A percentile compares a stretch with the other conserved stretches of the same genome.
Evolutionary conservation across 768 basidiomycete species (phyloP).

Genomic region (Xerocomellus intermedius): DNA sequence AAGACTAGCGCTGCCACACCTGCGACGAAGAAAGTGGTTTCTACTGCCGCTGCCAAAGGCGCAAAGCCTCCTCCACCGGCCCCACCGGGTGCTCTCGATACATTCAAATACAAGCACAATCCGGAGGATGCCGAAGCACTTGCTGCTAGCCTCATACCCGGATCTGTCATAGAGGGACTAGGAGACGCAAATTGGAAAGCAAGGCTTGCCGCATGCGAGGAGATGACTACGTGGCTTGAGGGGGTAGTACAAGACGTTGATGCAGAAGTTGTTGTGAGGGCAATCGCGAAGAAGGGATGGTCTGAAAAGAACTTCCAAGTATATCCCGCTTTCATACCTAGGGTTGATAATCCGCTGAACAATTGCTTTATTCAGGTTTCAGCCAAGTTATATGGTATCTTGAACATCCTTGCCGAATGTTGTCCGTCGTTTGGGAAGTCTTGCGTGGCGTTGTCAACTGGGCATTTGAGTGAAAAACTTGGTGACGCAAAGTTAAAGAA

Average conservation of each 20-base stretch:
- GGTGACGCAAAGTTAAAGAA: slow-evolving; percentile 98
- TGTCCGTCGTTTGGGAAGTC: slow-evolving; percentile 85
- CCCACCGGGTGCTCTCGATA: slow-evolving; percentile 61
- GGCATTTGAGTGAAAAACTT: slow-evolving; percentile 88
- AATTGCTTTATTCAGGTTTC: slow-evolving; percentile 62
- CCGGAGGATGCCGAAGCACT: slow-evolving; percentile 89
- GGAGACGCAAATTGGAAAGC: slow-evolving; percentile 94
- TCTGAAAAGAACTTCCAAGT: slow-evolving; percentile 99
- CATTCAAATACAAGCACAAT: slow-evolving; percentile 87
- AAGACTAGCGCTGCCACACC: slow-evolving; percentile 28
- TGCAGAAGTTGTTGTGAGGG: slow-evolving; percentile 84
- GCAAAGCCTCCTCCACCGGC: slow-evolving; percentile 50
- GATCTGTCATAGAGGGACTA: slow-evolving; percentile 65
- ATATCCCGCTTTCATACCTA: slow-evolving; percentile 7
- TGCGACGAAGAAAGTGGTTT: slow-evolving; percentile 44
- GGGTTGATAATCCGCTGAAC: slow-evolving; percentile 9
- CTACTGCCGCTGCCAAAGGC: slow-evolving; percentile 39
- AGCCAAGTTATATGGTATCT: slow-evolving; percentile 79
- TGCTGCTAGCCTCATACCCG: slow-evolving; percentile 70
- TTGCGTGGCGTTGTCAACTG: slow-evolving; percentile 76
- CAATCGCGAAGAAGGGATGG: slow-evolving; percentile 92
- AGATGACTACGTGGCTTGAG: slow-evolving; percentile 82
- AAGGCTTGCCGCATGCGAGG: slow-evolving; percentile 82
- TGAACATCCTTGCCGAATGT: slow-evolving; percentile 67
- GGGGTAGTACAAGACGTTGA: slow-evolving; percentile 64